Evolutionary conservation across 306 rosid genomes (phyloP).

Genomic region (Ormosia emarginata): DNA sequence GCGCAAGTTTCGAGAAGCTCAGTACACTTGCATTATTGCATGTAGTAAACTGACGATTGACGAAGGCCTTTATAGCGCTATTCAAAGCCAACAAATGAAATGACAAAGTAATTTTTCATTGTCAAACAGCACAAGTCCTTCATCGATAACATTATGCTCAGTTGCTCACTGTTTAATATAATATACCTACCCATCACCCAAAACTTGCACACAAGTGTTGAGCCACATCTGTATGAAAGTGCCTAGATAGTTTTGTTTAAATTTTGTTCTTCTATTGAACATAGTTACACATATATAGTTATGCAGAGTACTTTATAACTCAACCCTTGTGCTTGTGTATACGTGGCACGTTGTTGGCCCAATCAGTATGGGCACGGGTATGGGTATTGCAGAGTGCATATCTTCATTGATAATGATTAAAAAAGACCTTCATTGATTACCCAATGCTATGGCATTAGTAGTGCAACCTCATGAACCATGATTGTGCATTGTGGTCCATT

Average conservation of each 20-base stretch:
- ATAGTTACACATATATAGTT: background rate
- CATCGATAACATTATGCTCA: background rate
- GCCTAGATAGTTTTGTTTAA: background rate
- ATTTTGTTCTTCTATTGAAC: background rate
- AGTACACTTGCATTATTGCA: background rate
- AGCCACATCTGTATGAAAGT: background rate
- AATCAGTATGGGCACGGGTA: background rate
- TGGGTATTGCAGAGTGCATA: background rate
- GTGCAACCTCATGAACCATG: background rate
- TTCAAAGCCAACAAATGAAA: background rate
- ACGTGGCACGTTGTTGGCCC: background rate
- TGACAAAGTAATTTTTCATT: background rate
- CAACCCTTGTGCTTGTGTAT: background rate
- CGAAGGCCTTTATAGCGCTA: background rate
- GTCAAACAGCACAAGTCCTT: background rate
- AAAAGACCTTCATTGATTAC: background rate
- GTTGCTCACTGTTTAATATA: background rate
- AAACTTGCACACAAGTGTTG: background rate
- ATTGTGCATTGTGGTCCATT: conserved; percentile 9
- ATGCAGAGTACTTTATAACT: background rate
- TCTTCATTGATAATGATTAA: background rate
- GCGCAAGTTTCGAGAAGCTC: background rate
- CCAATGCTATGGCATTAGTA: background rate
- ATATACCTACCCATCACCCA: background rate
- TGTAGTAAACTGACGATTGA: background rate